These are phyloP conservation scores for Protoeuglena noctilucae DNA, from an alignment of 139 green algal genomes.

Conservation along the genomic window DNA sequence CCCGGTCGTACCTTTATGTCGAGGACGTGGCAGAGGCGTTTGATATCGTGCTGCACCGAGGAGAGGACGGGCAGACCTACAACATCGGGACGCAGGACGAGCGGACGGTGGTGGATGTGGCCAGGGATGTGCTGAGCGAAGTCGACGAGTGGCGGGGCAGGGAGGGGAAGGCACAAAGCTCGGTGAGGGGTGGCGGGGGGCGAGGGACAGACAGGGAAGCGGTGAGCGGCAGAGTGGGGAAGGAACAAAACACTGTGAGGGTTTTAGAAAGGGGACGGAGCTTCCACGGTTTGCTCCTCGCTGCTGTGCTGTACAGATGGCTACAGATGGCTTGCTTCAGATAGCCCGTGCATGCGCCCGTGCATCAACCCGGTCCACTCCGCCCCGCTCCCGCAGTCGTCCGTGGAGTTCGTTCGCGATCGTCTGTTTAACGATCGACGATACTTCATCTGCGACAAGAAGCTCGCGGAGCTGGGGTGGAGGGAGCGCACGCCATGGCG, in stretches of 20 bases:
- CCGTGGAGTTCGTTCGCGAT: conserved; percentile 28
- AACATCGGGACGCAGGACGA: conserved; percentile 94
- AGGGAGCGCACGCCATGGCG: conserved; percentile 69
- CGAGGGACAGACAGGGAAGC: conserved; percentile 23
- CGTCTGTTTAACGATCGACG: conserved; percentile 33
- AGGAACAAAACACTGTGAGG: too few species aligned
- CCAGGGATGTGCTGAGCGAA: neutral
- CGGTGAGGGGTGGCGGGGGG: conserved; percentile 31
- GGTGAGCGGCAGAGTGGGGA: too few species aligned
- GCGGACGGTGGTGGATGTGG: conserved; percentile 75
- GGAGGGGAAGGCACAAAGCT: conserved; percentile 21
- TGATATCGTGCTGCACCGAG: conserved; percentile 68
- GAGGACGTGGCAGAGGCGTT: conserved; percentile 89
- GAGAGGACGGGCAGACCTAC: conserved; percentile 64
- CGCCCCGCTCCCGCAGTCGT: too few species aligned
- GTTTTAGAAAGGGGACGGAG: too few species aligned
- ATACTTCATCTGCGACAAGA: conserved; percentile 89
- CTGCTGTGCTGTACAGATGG: too few species aligned
- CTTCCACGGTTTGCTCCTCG: too few species aligned
- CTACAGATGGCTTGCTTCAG: too few species aligned
- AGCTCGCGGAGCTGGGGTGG: conserved; percentile 84
- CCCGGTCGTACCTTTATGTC: conserved; percentile 67
- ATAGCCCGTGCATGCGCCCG: too few species aligned
- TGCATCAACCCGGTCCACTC: too few species aligned
- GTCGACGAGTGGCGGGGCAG: conserved; percentile 19